A percentile compares a stretch with the other conserved stretches of the same genome.
Conservation (phyloP, 75 land plant genomes). For the Sequoiadendron giganteum region DNA sequence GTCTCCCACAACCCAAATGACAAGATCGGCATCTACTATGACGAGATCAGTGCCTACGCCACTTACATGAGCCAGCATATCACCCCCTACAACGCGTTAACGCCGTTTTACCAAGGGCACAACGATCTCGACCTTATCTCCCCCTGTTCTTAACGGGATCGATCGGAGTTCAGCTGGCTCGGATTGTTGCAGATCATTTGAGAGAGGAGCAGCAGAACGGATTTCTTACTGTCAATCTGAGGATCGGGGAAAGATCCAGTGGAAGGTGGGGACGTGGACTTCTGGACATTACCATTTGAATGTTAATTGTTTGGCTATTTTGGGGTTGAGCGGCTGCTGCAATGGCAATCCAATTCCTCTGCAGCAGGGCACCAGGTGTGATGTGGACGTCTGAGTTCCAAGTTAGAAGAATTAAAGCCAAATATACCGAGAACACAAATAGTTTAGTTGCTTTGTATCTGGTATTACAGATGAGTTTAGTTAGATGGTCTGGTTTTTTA, state of each 20-base stretch:
- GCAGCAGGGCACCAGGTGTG: not conserved
- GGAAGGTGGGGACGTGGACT: slow-evolving; percentile 67
- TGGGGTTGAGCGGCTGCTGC: slow-evolving; percentile 19
- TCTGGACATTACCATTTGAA: slow-evolving; percentile 41
- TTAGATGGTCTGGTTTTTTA: too few species aligned
- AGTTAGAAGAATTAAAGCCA: too few species aligned
- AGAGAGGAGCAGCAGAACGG: slow-evolving; percentile 29
- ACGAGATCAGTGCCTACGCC: slow-evolving; percentile 36
- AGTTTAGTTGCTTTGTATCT: too few species aligned
- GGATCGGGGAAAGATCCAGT: slow-evolving; percentile 26
- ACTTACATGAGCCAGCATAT: slow-evolving; percentile 54
- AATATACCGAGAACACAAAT: too few species aligned
- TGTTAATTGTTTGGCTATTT: slow-evolving; percentile 41
- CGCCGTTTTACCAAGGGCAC: slow-evolving; percentile 57
- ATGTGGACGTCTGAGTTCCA: not conserved
- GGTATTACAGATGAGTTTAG: too few species aligned
- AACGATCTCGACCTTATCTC: slow-evolving; percentile 29
- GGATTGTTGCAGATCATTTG: slow-evolving; percentile 40
- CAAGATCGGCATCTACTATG: slow-evolving; percentile 54
- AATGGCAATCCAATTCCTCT: not conserved
- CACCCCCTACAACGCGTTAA: slow-evolving; percentile 21
- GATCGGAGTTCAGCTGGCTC: slow-evolving; percentile 27
- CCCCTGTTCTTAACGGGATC: slow-evolving; percentile 21
- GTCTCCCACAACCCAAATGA: slow-evolving; percentile 59
- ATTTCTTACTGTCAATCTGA: slow-evolving; percentile 23